Evolutionary conservation across 2,329 filamentous ascomycete species (phyloP), one percentile per base, ranked within the genome.

Genomic region (Xylariaceae sp.): DNA sequence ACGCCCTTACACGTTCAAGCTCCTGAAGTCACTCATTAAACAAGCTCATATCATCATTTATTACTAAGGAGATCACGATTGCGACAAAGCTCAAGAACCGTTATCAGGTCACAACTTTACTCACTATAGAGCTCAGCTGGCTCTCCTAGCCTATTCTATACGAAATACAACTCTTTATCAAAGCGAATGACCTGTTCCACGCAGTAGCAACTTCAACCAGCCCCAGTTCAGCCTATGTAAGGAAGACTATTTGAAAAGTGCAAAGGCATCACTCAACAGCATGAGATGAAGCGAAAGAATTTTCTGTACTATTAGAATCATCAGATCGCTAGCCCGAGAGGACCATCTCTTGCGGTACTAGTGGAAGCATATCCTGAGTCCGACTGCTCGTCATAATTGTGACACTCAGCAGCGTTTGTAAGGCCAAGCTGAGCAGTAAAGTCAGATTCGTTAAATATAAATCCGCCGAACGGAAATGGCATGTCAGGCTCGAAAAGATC

Each of bases 321-420:
- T 57, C 51, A 60, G 7, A 47, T 20, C 12, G 55, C 56, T 3
- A n/a, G 41, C 42, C 55, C 56, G 14, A 50, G 46, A 48, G 52
- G 54, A 12, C 43, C 46, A 20, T 46, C 59, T 46, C 58, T 57
- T 29, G 44, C 54, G 2, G 61, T 66, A 32, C 59, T 59, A 41
- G 59, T 67, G 7, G 66, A 70, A 50, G 60, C 62, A 51, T 70
- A 70, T 1, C 69, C 67, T n/a, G 66, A 70, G 50, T 70, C 68
- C 2, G 61, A 67, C n/a, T 58, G 52, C 21, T 64, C 64, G 7
- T 68, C 66, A 16, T 54, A 40, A 42, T 23, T 26, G 44, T 49
- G 54, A 21, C 54, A 64, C 9, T 61, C 60, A 9, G 32, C 20
- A 7, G 49, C 41, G 20, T 40, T 49, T n/a, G 56, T 50, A 26